Base-by-base conservation (phyloP, 2,329 filamentous ascomycete genomes). In the Madurella mycetomatis region DNA sequence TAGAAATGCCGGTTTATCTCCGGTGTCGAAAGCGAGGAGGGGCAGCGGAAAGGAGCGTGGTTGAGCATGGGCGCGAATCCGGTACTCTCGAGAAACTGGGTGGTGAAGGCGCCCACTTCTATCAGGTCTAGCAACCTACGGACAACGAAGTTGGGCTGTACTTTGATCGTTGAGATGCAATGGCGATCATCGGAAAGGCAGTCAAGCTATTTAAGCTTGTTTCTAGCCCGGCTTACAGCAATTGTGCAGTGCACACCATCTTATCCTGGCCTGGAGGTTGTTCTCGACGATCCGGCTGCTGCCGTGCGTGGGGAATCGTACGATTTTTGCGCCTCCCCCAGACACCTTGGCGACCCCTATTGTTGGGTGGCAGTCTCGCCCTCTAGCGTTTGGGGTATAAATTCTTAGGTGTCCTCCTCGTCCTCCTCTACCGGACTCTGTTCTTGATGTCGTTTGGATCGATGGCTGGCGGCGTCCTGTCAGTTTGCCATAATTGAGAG, bases 221-320 rank as follows among this genome's bases (percentile, higher is more conserved):
- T 50, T 49, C 42, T 30, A 11, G 32, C 41, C 40, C 39, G 19
- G 40, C 47, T 37, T 25, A 15, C 49, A 44, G 46, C 47, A 56
- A 40, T 42, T 42, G 34, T 37, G 34, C 34, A 37, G 34, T 47
- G 34, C 53, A 47, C 54, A 50, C 54, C 53, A 60, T 54, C 51
- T 54, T 51, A 55, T 59, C 52, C 54, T 56, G 52, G 58, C 52
- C 56, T 31, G 43, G 53, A 55, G 43, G 49, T 41, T 41, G 43
- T 43, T 30, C 45, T 56, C 42, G 60, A 60, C 51, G 58, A 61
- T 62, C 60, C 60, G 57, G 57, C 47, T 56, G 49, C 47, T 47
- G 57, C 60, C 59, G 60, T 57, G 51, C 55, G 54, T 59, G 52
- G 57, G 56, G 53, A 61, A 62, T 62, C 59, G 59, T 60, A 59